Base-by-base conservation (phyloP, 2,329 filamentous ascomycete species). In the Penicillium brasilianum region DNA sequence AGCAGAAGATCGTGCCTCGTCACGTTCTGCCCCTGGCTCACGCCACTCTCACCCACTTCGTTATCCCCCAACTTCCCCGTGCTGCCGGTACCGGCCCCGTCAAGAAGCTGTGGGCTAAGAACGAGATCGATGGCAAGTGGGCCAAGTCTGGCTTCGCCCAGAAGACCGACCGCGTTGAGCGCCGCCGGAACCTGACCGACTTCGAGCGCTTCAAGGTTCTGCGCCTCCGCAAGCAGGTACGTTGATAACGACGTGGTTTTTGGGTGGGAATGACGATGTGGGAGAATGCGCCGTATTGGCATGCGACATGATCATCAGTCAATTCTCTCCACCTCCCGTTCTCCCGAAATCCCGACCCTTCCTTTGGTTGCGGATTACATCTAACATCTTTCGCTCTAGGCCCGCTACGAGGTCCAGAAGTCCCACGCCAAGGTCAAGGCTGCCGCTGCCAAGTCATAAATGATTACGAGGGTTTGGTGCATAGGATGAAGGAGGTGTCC, bases 201-300 rank as follows among this genome's bases (percentile, higher is more conserved):
- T 99, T 99, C 80, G 95, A 99, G 87, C 90, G 95, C 82, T 99
- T 98, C 92, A 97, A 99, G 91, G 95, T 98, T 77, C 87, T 98
- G 88, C 90, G 94, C 83, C 87, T 98, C 84, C 96, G 94, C 90
- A 99, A 99, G 90, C 93, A 97, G 90, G 92, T 93, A 80, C 72
- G 86, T 84, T 58, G 28, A 25, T 13, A 20, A 16, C 18, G 32
- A 13, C 28, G 8, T 18, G 39, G 41, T 36, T 62, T 53, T 13
- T 11, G 4, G 3, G 25, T 3, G 16, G n/a, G 51, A 64, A 41
- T 4, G 20, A 25, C 30, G 13, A 8, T 37, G 8, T 25, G 25
- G 22, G 25, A 30, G 20, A 22, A 9, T 32, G 59, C 20, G 52
- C 30, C n/a, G 8, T 28, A 28, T 22, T 7, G 25, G 25, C 14